Evolutionary conservation across 208 protist species (phyloP).

Genomic region (Wallacemonas rigidus): DNA sequence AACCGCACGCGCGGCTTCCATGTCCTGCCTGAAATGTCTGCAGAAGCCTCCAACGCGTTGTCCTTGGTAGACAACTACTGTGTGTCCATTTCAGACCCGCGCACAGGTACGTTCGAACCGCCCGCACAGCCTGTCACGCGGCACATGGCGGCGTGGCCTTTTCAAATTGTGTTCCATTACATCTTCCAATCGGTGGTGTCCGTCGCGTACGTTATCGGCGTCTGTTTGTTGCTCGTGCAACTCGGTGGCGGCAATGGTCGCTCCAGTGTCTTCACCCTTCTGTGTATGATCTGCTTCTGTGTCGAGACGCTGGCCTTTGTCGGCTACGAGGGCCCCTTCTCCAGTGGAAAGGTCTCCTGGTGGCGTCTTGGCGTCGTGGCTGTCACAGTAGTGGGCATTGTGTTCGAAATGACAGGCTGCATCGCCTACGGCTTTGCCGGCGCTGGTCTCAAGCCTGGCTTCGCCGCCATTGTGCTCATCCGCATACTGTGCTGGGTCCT

Average conservation of each 20-base stretch:
- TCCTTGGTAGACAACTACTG: conserved; percentile 52
- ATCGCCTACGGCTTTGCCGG: neutral
- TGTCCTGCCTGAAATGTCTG: conserved; percentile 31
- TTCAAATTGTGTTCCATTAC: conserved; percentile 31
- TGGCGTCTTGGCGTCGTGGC: conserved; percentile 15
- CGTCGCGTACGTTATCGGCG: conserved; percentile 25
- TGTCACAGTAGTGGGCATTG: conserved; percentile 13
- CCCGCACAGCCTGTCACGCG: too few relatives aligned
- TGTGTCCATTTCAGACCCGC: conserved; percentile 56
- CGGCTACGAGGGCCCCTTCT: conserved; percentile 23
- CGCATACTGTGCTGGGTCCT: conserved; percentile 22
- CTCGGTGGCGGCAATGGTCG: conserved; percentile 20
- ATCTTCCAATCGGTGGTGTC: conserved; percentile 36
- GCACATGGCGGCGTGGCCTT: neutral
- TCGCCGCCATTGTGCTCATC: conserved; percentile 18
- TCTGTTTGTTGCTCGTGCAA: conserved; percentile 26
- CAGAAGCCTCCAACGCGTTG: conserved; percentile 31
- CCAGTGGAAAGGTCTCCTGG: conserved; percentile 4
- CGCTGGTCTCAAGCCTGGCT: conserved; percentile 15
- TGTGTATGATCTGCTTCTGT: conserved; percentile 35
- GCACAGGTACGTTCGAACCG: conserved; percentile 25
- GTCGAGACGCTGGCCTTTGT: conserved; percentile 33
- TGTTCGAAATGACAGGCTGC: conserved; percentile 19
- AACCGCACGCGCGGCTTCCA: conserved; percentile 35
- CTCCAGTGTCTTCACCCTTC: conserved; percentile 31